Conservation (phyloP, 805 yeast genomes). For the Candida sithepensis region DNA sequence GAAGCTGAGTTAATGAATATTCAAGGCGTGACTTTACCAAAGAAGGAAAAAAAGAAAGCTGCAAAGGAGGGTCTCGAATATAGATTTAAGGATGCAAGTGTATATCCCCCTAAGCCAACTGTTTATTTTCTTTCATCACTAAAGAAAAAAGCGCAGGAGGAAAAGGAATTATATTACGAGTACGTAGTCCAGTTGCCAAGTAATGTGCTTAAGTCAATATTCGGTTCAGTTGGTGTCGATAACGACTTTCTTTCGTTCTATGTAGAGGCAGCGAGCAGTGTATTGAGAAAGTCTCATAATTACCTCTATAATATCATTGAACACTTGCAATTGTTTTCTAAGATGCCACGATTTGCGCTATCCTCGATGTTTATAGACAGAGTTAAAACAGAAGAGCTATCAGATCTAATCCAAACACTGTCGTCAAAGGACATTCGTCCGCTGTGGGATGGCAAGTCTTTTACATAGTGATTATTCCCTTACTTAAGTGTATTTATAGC, state of each 20-base stretch:
- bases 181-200: conserved; percentile 34
- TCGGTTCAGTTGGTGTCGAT: conserved; percentile 45
- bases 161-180: conserved; percentile 31
- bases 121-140: conserved; percentile 42
- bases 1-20: background rate
- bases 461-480: background rate
- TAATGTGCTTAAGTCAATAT: conserved; percentile 29
- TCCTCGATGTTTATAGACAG: conserved; percentile 34
- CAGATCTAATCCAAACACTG: conserved; percentile 4
- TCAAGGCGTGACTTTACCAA: background rate
- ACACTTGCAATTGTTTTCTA: conserved; percentile 28
- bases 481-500: background rate
- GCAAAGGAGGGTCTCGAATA: background rate
- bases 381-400: conserved; percentile 12
- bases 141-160: conserved; percentile 25
- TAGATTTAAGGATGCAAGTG: conserved; percentile 4
- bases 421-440: conserved; percentile 9
- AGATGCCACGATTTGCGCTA: conserved; percentile 35
- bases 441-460: conserved; percentile 9
- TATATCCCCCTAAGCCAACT: conserved; percentile 38
- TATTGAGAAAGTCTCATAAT: conserved; percentile 19
- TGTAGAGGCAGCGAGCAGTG: conserved; percentile 36
- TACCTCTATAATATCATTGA: conserved; percentile 16
- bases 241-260: conserved; percentile 44
- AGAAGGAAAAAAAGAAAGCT: background rate